Conservation (phyloP, 2,329 filamentous ascomycete genomes). For the Alternaria dauci region DNA sequence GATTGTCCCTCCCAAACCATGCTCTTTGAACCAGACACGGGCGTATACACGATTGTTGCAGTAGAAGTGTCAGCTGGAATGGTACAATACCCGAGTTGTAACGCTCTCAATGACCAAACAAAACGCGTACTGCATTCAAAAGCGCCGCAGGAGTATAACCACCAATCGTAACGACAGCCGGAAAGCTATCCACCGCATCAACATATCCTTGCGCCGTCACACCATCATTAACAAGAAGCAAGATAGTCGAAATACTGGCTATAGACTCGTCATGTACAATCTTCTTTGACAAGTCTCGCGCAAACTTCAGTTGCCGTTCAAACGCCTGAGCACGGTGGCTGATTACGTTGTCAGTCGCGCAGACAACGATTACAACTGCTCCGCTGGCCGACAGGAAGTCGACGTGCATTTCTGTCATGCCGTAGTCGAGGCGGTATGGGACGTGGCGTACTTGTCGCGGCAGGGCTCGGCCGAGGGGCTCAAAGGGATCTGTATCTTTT, state of each 20-base stretch:
- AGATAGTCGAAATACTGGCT: slow-evolving; percentile 32
- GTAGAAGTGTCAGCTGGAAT: fast-evolving
- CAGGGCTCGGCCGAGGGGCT: slow-evolving; percentile 71
- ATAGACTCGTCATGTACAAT: slow-evolving; percentile 25
- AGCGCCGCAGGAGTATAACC: slow-evolving; percentile 43
- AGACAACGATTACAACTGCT: slow-evolving; percentile 67
- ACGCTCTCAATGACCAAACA: slow-evolving; percentile 32
- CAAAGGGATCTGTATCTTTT: slow-evolving; percentile 71
- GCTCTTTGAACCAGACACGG: too few relatives aligned
- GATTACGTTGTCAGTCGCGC: slow-evolving; percentile 40
- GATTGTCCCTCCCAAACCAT: neutral
- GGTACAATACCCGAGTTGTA: neutral
- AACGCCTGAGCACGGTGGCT: slow-evolving; percentile 33
- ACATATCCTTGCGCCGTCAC: slow-evolving; percentile 24
- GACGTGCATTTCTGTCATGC: slow-evolving; percentile 70
- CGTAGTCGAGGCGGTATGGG: slow-evolving; percentile 70
- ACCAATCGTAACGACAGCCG: slow-evolving; percentile 37
- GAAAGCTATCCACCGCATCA: slow-evolving; percentile 36
- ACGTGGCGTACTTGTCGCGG: slow-evolving; percentile 72
- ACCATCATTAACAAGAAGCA: slow-evolving; percentile 40
- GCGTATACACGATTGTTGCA: neutral
- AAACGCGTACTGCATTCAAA: slow-evolving; percentile 31
- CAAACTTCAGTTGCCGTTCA: slow-evolving; percentile 44
- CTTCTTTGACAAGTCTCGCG: slow-evolving; percentile 29
- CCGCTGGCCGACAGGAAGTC: slow-evolving; percentile 69